Conservation (phyloP, 2,329 filamentous ascomycete genomes). For the Zymoseptoria pseudotritici region DNA sequence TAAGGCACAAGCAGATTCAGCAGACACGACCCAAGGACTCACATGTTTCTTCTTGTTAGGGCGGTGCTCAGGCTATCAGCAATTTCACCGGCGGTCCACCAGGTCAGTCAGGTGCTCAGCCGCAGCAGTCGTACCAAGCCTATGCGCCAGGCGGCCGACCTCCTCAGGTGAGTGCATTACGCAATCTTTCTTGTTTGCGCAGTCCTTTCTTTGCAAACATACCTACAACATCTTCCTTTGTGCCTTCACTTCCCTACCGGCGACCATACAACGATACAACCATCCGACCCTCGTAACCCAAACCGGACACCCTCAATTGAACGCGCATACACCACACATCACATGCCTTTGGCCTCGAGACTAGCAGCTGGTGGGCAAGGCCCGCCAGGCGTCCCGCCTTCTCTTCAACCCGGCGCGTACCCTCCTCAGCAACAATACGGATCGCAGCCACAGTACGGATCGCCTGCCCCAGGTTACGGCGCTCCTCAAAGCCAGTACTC, state of each 20-base stretch:
- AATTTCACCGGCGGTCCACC: slow-evolving; percentile 29
- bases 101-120: slow-evolving; percentile 14
- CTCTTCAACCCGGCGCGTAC: slow-evolving; percentile 31
- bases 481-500: slow-evolving; percentile 30
- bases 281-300: slow-evolving; percentile 1
- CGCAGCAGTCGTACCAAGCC: slow-evolving; percentile 48
- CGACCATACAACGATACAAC: slow-evolving; percentile 1
- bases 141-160: slow-evolving; percentile 25
- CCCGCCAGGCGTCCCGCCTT: slow-evolving; percentile 36
- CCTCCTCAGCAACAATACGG: slow-evolving; percentile 15
- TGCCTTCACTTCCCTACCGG: background rate
- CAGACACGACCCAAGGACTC: background rate
- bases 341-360: slow-evolving; percentile 26
- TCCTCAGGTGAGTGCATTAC: slow-evolving; percentile 18
- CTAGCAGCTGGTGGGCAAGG: slow-evolving; percentile 22
- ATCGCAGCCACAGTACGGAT: slow-evolving; percentile 11
- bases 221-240: slow-evolving; percentile 8
- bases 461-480: slow-evolving; percentile 11
- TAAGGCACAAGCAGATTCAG: background rate
- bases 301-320: background rate
- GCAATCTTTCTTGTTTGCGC: slow-evolving; percentile 15
- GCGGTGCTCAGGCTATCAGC: slow-evolving; percentile 20
- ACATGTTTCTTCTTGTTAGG: slow-evolving; percentile 2
- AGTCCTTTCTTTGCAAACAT: slow-evolving; percentile 4
- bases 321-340: slow-evolving; percentile 1